phyloP scores from a whole-genome alignment of 2,329 filamentous ascomycete genomes.

The Pseudogymnoascus sp. region DNA sequence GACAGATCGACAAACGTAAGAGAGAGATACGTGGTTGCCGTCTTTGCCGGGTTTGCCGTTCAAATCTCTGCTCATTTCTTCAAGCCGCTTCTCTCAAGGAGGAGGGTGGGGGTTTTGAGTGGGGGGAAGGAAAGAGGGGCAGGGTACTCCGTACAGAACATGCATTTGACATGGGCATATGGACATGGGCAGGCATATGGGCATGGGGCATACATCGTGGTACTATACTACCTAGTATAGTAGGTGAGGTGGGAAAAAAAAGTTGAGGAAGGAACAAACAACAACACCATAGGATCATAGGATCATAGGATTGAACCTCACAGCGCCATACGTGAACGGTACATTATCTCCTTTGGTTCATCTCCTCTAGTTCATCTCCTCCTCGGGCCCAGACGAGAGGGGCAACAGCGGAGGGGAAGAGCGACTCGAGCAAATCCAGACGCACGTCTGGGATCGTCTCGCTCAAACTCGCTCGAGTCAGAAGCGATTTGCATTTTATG shows the following conservation, averaged over 20 bases:
- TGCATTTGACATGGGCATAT: background rate
- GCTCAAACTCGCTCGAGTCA: background rate
- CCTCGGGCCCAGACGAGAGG: background rate
- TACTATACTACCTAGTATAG: background rate
- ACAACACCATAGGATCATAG: background rate
- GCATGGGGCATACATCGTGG: background rate
- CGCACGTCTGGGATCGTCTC: background rate
- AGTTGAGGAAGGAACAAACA: background rate
- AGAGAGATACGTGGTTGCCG: background rate
- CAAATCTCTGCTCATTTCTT: background rate
- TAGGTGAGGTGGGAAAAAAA: background rate
- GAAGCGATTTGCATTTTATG: background rate
- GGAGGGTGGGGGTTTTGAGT: background rate
- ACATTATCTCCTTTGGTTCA: background rate
- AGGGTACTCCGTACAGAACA: background rate
- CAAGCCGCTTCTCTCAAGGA: background rate
- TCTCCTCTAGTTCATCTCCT: background rate
- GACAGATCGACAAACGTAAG: conserved; percentile 1
- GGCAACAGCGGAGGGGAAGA: background rate
- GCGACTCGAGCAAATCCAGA: background rate
- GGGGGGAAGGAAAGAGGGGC: background rate
- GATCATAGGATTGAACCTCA: background rate
- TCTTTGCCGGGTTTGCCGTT: background rate
- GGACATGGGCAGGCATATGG: background rate
- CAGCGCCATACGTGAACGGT: background rate